These are phyloP conservation scores for Suillus bovinus DNA, from an alignment of 768 basidiomycete genomes.

Conservation along the genomic window DNA sequence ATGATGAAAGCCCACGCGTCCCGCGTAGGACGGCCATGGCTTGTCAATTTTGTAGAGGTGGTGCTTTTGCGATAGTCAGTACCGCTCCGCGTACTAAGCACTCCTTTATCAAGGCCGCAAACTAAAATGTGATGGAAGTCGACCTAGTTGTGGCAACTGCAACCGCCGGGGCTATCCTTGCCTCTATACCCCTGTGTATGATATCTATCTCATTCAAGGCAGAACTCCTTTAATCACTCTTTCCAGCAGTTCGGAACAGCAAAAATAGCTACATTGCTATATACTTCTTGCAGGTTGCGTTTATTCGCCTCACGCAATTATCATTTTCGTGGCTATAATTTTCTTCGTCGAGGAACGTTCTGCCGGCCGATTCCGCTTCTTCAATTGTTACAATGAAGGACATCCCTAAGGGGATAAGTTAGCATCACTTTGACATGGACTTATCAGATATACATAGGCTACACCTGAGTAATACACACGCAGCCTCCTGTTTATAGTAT, in stretches of 20 bases:
- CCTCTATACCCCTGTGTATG: slow-evolving; percentile 66
- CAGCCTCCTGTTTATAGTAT: slow-evolving; percentile 11
- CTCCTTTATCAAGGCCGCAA: slow-evolving; percentile 53
- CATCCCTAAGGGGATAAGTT: slow-evolving; percentile 12
- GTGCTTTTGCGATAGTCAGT: slow-evolving; percentile 7
- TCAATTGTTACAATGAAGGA: slow-evolving; percentile 6
- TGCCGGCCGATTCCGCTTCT: slow-evolving; percentile 16
- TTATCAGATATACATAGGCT: slow-evolving; percentile 27
- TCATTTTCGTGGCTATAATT: slow-evolving; percentile 6
- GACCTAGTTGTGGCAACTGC: slow-evolving; percentile 68
- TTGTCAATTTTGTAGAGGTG: slow-evolving; percentile 73
- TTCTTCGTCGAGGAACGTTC: slow-evolving; percentile 22
- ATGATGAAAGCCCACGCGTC: slow-evolving; percentile 28
- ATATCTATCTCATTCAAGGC: slow-evolving; percentile 13
- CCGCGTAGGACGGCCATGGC: slow-evolving; percentile 66
- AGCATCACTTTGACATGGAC: slow-evolving; percentile 17
- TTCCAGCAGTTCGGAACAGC: slow-evolving; percentile 26
- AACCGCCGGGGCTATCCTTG: slow-evolving; percentile 59
- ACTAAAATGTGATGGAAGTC: slow-evolving; percentile 68
- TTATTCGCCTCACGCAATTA: slow-evolving; percentile 22
- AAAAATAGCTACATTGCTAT: slow-evolving; percentile 29
- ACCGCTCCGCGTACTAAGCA: neutral
- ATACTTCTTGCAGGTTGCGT: slow-evolving; percentile 13
- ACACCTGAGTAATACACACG: slow-evolving; percentile 22
- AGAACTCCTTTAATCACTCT: slow-evolving; percentile 16